phyloP scores from a whole-genome alignment of 768 basidiomycete genomes.

The Tylopilus balloui region DNA sequence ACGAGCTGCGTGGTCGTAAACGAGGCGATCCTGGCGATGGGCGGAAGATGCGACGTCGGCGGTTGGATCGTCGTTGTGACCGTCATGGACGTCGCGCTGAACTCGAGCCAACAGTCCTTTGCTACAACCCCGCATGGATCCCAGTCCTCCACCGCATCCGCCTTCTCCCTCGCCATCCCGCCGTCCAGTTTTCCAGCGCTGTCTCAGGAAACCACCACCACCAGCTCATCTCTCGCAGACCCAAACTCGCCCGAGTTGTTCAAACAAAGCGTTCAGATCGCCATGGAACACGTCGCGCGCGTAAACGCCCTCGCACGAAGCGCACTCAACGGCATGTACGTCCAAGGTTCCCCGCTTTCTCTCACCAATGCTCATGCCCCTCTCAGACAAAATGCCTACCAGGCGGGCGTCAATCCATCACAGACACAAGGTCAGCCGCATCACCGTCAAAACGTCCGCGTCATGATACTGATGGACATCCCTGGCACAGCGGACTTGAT shows the following conservation, averaged over 20 bases:
- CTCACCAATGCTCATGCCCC: background rate
- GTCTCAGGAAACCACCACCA: slow-evolving; percentile 26
- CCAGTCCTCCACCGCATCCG: slow-evolving; percentile 14
- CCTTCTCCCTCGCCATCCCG: slow-evolving; percentile 18
- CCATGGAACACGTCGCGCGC: slow-evolving; percentile 45
- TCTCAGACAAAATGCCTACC: slow-evolving; percentile 58
- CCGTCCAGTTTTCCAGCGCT: slow-evolving; percentile 17
- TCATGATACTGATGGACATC: background rate
- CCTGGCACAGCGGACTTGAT: slow-evolving; percentile 40
- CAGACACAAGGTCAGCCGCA: slow-evolving; percentile 52
- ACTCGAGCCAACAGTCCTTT: slow-evolving; percentile 13
- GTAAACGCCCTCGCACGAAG: slow-evolving; percentile 47
- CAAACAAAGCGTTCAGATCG: slow-evolving; percentile 50
- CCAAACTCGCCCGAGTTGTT: slow-evolving; percentile 60
- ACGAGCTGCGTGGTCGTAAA: slow-evolving; percentile 36
- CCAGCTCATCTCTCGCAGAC: slow-evolving; percentile 32
- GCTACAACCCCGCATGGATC: slow-evolving; percentile 2
- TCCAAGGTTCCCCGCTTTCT: background rate
- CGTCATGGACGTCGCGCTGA: slow-evolving; percentile 10
- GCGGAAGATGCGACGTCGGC: slow-evolving; percentile 53
- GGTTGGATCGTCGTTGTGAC: slow-evolving; percentile 17
- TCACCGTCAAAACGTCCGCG: background rate
- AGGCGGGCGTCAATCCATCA: slow-evolving; percentile 46
- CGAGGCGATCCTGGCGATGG: slow-evolving; percentile 42
- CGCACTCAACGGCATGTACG: slow-evolving; percentile 53